Base-by-base conservation (phyloP, 176 grass and related monocot genomes). In the Musa beccarii region DNA sequence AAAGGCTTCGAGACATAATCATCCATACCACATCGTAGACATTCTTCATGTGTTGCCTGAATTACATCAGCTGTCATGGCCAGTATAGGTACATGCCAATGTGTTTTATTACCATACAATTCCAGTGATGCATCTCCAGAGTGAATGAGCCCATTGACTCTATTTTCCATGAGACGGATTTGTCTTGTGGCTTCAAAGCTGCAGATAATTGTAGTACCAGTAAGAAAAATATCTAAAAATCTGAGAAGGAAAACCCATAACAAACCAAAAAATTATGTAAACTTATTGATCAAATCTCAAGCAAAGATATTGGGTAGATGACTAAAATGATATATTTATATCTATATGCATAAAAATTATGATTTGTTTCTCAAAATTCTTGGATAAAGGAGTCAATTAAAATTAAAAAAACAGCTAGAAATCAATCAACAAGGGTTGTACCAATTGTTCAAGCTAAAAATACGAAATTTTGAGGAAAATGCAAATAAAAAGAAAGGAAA, bases 1-100 rank as follows among this genome's bases (percentile, higher is more conserved):
- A 94, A 94, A 53, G 91, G 91, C 63, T 94, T 94, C n/a, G 87
- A 79, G 57, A 89, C 87, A 75, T 90, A 93, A 9, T 80, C 91
- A 86, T 93, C 87, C 91, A 93, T 93, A 64, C 91, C 87, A 51
- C 85, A 86, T 68, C 81, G 52, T 25, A 84, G 66, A 22, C 91
- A 90, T 79, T 78, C 83, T 79, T 90, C 91, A 78, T 84, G 81
- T 34, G 85, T 94, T 22, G 91, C 91, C 79, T 94, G 91, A 75
- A 94, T 90, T 71, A 94, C 85, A 84, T 90, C 91, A 17, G 87
- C 91, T 63, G 91, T 93, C 91, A 93, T 89, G 65, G 91, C 91
- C 78, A 93, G 59, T 77, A 93, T 83, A 54, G 91, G 91, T 51
- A 89, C 59, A 77, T 90, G 87, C 91, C 91, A 84, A 57, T 84